Evolutionary conservation across 2,329 filamentous ascomycete genomes (phyloP), one percentile per base, ranked within the genome.

Genomic region (Fusarium oxysporum): DNA sequence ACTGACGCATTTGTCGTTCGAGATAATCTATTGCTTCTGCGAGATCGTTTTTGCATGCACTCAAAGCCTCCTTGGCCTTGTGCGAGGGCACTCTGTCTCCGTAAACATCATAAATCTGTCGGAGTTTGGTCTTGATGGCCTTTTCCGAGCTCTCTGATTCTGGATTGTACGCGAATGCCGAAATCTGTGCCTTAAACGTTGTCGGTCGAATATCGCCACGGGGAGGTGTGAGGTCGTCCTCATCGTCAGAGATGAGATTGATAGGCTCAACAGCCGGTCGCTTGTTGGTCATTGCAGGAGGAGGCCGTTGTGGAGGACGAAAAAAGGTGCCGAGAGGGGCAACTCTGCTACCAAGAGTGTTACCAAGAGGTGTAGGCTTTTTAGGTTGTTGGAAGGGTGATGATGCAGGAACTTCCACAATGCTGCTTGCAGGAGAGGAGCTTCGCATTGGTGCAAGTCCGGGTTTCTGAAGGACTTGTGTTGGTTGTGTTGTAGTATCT

Each of bases 371-470:
- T 32, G 78, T 62, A 33, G 76, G 64, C 56, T 77, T 75, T 60
- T 76, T 80, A 79, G 74, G 78, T 76, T 75, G 78, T 66, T 88
- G 88, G 64, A 91, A 87, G 4, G 95, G 95, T 2, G 96, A 98
- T 6, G 95, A 98, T n/a, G 94, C 93, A 35, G 92, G 91, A 6
- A 98, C 95, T 81, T 97, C 95, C 62, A 98, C 79, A 23, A 85
- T 77, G 38, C 84, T 83, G 53, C 84, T 83, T 32, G 81, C 75
- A 13, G 84, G 84, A 0, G 87, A 87, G 12, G 86, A 85, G 30
- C 82, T 82, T 48, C 76, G 70, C 35, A 77, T 61, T 4, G 77
- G 61, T 5, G 71, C 71, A 37, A 85, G 80, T 6, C 79, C 79
- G 1, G 83, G 81, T 7, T 82, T 82, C 54, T 82, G 80, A 25